Evolutionary conservation across 257 asterid genomes (phyloP).

Genomic region (Rehmannia glutinosa): DNA sequence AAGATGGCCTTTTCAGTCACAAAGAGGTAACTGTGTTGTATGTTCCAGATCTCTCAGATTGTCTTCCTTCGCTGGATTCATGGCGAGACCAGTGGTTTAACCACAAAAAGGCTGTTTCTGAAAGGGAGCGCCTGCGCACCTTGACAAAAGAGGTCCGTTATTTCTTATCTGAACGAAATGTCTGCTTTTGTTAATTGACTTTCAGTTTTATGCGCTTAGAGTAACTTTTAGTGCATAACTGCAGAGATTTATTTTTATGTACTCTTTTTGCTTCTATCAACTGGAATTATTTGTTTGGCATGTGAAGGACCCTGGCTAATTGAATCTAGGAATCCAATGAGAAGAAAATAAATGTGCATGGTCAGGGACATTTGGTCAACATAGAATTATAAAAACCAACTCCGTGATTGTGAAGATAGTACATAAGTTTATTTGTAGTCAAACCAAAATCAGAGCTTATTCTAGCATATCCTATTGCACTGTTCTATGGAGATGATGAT

Average conservation of each 20-base stretch:
- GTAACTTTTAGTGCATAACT: neutral
- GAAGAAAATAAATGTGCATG: neutral
- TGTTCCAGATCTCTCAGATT: constrained; percentile 83
- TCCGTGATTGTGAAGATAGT: neutral
- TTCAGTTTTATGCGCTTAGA: neutral
- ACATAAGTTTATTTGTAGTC: neutral
- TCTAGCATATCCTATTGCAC: neutral
- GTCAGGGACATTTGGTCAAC: neutral
- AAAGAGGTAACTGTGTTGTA: constrained; percentile 83
- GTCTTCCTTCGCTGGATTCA: constrained; percentile 79
- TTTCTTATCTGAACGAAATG: neutral
- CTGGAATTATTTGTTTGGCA: neutral
- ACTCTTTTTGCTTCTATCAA: neutral
- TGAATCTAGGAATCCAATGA: neutral
- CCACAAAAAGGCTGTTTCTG: constrained; percentile 60
- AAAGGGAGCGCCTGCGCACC: constrained; percentile 52
- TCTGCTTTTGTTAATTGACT: neutral
- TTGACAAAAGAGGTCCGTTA: constrained; percentile 59
- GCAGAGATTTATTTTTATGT: neutral
- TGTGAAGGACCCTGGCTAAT: neutral
- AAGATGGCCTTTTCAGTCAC: constrained; percentile 86
- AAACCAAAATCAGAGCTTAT: too few species aligned
- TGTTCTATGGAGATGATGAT: neutral
- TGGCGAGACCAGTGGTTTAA: constrained; percentile 88
- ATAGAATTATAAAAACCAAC: neutral